Base-by-base conservation (phyloP, 2,329 filamentous ascomycete genomes). In the Cryphonectria nitschkei region DNA sequence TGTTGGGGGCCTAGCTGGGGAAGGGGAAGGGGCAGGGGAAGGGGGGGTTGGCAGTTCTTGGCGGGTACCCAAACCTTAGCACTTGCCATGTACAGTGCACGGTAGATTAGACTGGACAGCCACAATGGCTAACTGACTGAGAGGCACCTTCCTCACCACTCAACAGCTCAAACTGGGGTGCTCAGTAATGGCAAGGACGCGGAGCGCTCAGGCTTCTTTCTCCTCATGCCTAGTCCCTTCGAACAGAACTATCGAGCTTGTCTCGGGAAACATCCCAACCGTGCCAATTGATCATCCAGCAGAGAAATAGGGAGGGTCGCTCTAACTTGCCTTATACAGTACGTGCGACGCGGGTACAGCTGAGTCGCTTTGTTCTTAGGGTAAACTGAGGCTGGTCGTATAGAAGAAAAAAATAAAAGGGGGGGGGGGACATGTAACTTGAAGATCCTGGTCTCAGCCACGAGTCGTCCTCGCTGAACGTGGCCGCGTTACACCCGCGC, bases 401-500 rank as follows among this genome's bases (percentile, higher is more conserved):
- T 4, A 19, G 26, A 39, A 39, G 11, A 9, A 39, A 39, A 39
- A 39, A 9, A 2, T 13, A 39, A 39, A 39, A 8, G 11, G 37
- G 37, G 37, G 9, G 37, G 37, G 32, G 14, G n/a, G 43, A 13
- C 7, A 16, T 54, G 32, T 39, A 6, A 41, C 64, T 66, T 50
- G 32, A 19, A 26, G 32, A 50, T 46, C 26, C 37, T 2, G 32
- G 68, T 68, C 68, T 65, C 65, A 70, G 67, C 65, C 67, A 56
- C 63, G 70, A 70, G 61, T 70, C 19, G 65, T 72, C 29, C 37
- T 65, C 29, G 46, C 68, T 46, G 67, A 64, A 52, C 22, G 61
- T 70, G 62, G 46, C 65, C 58, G 43, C 41, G 71, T 72, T 68
- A 66, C 71, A 72, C 65, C 56, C 62, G 71, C 68, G 68, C 70